Evolutionary conservation across 495 filamentous ascomycete species (phyloP).

Genomic region (Lasiosphaeria hispida): DNA sequence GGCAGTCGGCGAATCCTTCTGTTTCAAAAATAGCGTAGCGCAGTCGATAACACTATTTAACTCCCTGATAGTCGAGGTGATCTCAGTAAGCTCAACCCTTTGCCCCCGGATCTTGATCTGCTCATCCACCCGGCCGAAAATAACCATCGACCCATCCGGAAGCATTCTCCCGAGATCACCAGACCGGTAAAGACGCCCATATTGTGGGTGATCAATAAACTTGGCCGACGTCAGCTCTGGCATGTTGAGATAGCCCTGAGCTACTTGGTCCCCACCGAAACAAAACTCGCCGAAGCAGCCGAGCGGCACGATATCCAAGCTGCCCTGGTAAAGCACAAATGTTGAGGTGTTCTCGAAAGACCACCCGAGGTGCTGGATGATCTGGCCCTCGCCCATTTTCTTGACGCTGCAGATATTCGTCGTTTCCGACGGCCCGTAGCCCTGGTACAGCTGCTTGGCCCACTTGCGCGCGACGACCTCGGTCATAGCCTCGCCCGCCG

Average conservation of each 20-base stretch:
- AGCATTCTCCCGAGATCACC: constrained; percentile 72
- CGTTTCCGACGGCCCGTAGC: constrained; percentile 70
- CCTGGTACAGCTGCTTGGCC: constrained; percentile 66
- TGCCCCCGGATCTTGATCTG: constrained; percentile 83
- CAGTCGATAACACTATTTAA: constrained; percentile 48
- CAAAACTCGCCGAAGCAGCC: constrained; percentile 78
- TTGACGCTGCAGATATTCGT: constrained; percentile 73
- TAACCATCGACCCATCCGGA: constrained; percentile 65
- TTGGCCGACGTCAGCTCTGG: constrained; percentile 53
- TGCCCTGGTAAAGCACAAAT: constrained; percentile 54
- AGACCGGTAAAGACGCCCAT: constrained; percentile 67
- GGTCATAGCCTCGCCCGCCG: constrained; percentile 69
- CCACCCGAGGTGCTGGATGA: constrained; percentile 56
- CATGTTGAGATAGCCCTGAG: constrained; percentile 65
- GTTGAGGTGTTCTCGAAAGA: constrained; percentile 69
- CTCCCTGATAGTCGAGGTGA: constrained; percentile 56
- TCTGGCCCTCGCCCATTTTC: constrained; percentile 50
- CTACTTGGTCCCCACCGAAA: constrained; percentile 79
- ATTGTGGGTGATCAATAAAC: constrained; percentile 63
- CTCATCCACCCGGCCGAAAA: constrained; percentile 70
- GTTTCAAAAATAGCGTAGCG: constrained; percentile 48
- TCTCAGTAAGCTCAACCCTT: constrained; percentile 75
- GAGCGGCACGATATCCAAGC: constrained; percentile 50
- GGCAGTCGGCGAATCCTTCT: constrained; percentile 12
- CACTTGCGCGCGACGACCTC: constrained; percentile 63